These are phyloP conservation scores for Cyberlindnera lachancei DNA, from an alignment of 805 yeast species.

Conservation along the genomic window DNA sequence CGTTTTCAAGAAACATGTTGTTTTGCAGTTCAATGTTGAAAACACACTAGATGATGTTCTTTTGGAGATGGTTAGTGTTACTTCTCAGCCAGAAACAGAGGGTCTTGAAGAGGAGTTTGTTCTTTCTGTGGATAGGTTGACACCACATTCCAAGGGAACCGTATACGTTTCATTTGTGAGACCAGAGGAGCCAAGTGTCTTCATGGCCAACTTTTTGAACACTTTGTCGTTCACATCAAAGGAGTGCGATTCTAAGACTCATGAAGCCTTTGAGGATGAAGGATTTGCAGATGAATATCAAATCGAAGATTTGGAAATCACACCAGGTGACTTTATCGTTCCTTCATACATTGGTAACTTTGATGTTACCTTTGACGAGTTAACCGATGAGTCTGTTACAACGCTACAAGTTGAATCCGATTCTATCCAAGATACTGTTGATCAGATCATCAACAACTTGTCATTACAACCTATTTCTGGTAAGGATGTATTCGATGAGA, in stretches of 20 bases:
- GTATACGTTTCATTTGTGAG: constrained; percentile 72
- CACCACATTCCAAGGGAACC: constrained; percentile 64
- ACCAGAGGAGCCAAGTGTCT: constrained; percentile 39
- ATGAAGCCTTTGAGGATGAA: constrained; percentile 55
- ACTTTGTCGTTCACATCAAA: constrained; percentile 66
- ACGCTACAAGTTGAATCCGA: constrained; percentile 55
- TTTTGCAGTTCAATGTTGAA: constrained; percentile 74
- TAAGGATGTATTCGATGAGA: constrained; percentile 40
- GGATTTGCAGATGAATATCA: constrained; percentile 94
- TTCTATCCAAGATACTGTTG: constrained; percentile 48
- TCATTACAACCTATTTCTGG: constrained; percentile 72
- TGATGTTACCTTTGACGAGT: constrained; percentile 64
- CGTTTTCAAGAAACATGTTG: constrained; percentile 62
- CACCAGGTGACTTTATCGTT: constrained; percentile 73
- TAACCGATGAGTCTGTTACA: constrained; percentile 52
- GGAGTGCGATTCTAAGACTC: constrained; percentile 71
- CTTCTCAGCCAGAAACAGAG: constrained; percentile 50
- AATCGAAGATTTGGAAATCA: constrained; percentile 68
- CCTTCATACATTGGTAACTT: constrained; percentile 78
- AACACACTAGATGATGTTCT: constrained; percentile 79
- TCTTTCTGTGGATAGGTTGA: constrained; percentile 63
- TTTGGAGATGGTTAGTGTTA: constrained; percentile 68
- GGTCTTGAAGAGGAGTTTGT: constrained; percentile 57
- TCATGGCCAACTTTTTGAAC: constrained; percentile 49
- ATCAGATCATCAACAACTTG: constrained; percentile 43